Conservation (phyloP, 176 grass and related monocot genomes). For the Thinopyrum elongatum region DNA sequence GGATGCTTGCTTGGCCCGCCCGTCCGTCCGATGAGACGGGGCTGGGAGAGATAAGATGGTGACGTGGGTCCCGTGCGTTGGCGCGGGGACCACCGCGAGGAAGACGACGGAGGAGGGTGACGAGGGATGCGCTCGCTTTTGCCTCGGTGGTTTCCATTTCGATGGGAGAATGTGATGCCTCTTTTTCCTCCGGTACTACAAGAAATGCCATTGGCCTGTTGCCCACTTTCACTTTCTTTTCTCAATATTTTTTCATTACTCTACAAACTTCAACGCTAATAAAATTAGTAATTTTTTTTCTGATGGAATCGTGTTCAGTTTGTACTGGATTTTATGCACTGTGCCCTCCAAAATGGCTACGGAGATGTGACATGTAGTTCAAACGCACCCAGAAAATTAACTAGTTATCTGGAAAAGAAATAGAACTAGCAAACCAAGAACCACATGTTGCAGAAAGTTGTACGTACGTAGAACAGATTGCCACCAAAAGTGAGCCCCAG, state of each 20-base stretch:
- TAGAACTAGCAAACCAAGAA: too few relatives aligned
- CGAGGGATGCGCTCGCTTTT: neutral
- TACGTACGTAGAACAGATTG: neutral
- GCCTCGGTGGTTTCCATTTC: constrained; percentile 30
- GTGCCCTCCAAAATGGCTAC: too few relatives aligned
- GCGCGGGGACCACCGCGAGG: neutral
- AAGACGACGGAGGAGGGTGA: constrained; percentile 34
- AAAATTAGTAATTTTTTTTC: neutral
- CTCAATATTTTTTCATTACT: neutral
- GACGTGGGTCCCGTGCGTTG: neutral
- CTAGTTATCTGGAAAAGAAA: neutral
- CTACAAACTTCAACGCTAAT: neutral
- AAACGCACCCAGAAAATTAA: neutral
- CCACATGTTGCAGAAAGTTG: too few relatives aligned
- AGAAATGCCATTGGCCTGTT: neutral
- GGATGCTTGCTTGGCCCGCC: neutral
- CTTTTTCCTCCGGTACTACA: neutral
- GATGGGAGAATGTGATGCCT: constrained; percentile 24
- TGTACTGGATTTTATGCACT: too few relatives aligned
- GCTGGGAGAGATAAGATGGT: constrained; percentile 11
- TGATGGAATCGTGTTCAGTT: neutral
- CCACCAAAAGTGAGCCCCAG: neutral
- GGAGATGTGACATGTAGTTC: too few relatives aligned
- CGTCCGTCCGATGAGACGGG: constrained; percentile 13
- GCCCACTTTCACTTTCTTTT: neutral